Evolutionary conservation across 108 stramenopile species (phyloP).

Genomic region (Stephanodiscus minutulus): DNA sequence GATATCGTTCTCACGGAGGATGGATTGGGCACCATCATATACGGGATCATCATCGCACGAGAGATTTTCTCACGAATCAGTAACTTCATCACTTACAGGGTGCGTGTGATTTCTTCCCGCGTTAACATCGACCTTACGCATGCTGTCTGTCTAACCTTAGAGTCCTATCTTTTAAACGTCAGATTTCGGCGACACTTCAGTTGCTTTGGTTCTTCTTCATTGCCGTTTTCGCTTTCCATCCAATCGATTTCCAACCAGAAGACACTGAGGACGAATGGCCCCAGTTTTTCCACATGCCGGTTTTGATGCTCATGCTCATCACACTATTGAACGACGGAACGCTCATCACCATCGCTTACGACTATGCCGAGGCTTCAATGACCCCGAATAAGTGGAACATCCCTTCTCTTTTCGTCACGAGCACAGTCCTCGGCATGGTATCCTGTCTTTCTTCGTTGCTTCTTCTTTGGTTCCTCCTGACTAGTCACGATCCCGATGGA

Average conservation of each 20-base stretch:
- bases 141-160: slow-evolving; percentile 17
- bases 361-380: slow-evolving; percentile 54
- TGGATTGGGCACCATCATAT: slow-evolving; percentile 62
- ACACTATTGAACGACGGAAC: slow-evolving; percentile 80
- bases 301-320: slow-evolving; percentile 75
- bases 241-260: slow-evolving; percentile 46
- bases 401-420: slow-evolving; percentile 43
- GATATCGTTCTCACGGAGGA: slow-evolving; percentile 74
- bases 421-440: slow-evolving; percentile 52
- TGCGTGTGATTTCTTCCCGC: neutral
- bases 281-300: slow-evolving; percentile 70
- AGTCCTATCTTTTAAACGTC: slow-evolving; percentile 23
- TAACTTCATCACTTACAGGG: slow-evolving; percentile 63
- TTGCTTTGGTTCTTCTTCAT: slow-evolving; percentile 83
- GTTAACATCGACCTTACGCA: slow-evolving; percentile 17
- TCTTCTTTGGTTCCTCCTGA: slow-evolving; percentile 45
- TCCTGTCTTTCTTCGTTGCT: slow-evolving; percentile 54
- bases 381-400: slow-evolving; percentile 65
- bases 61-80: slow-evolving; percentile 60
- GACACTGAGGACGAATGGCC: slow-evolving; percentile 46
- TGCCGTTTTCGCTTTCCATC: slow-evolving; percentile 63
- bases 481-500: slow-evolving; percentile 48
- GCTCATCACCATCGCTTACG: slow-evolving; percentile 74
- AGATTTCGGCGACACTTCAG: slow-evolving; percentile 78
- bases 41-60: slow-evolving; percentile 62